Conservation (phyloP, 306 rosid genomes). For the Prunus campanulata region DNA sequence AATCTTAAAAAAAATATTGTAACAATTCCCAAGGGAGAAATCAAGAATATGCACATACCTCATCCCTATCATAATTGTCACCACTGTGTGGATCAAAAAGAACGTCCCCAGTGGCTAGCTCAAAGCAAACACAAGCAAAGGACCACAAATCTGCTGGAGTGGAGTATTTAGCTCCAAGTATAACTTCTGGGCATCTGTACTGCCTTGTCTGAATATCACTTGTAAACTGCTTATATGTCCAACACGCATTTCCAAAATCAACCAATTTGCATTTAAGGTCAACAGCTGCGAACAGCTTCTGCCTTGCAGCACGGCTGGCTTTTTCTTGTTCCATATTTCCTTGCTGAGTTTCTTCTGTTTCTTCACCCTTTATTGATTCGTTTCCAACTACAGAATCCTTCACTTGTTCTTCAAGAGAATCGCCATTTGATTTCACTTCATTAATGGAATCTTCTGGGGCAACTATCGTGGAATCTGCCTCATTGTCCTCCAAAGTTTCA, state of each 20-base stretch:
- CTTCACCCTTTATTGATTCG: slow-evolving; percentile 33
- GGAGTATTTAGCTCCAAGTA: slow-evolving; percentile 85
- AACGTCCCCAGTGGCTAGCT: slow-evolving; percentile 85
- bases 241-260: slow-evolving; percentile 91
- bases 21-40: not conserved
- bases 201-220: slow-evolving; percentile 88
- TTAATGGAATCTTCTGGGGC: slow-evolving; percentile 37
- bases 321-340: slow-evolving; percentile 47
- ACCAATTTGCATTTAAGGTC: slow-evolving; percentile 82
- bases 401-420: slow-evolving; percentile 38
- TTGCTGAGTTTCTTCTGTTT: slow-evolving; percentile 34
- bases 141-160: slow-evolving; percentile 91
- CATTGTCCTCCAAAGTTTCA: slow-evolving; percentile 53
- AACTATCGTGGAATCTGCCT: slow-evolving; percentile 38
- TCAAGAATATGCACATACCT: slow-evolving; percentile 42
- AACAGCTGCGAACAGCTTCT: slow-evolving; percentile 54
- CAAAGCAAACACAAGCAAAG: slow-evolving; percentile 84
- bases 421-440: slow-evolving; percentile 38
- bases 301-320: slow-evolving; percentile 56
- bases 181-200: slow-evolving; percentile 86
- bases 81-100: slow-evolving; percentile 90
- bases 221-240: slow-evolving; percentile 85
- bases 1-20: not conserved
- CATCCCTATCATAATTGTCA: slow-evolving; percentile 85
- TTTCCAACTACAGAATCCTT: slow-evolving; percentile 40